phyloP scores from a whole-genome alignment of 176 grass and related monocot species.

The Lolium multiflorum region DNA sequence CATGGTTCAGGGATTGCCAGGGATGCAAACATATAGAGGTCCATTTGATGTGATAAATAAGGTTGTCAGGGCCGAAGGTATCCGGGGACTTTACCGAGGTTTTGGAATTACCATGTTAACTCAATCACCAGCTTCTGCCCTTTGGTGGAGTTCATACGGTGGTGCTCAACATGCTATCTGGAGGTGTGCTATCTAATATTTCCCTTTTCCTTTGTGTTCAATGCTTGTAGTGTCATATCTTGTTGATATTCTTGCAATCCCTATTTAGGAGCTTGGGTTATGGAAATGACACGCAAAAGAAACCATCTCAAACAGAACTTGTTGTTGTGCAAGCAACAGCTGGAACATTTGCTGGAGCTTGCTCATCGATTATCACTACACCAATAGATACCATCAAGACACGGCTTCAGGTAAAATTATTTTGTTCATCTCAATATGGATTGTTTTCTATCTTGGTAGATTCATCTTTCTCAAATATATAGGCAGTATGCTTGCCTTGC shows the following conservation, averaged over 20 bases:
- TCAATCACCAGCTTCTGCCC: constrained; percentile 92
- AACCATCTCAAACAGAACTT: constrained; percentile 79
- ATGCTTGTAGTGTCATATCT: background rate
- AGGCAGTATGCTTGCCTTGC: background rate
- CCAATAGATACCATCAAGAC: constrained; percentile 98
- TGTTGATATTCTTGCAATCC: constrained; percentile 38
- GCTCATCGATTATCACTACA: constrained; percentile 92
- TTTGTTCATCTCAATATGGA: constrained; percentile 28
- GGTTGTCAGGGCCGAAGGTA: constrained; percentile 74
- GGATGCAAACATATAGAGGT: constrained; percentile 73
- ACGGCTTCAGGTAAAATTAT: constrained; percentile 72
- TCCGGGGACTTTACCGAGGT: constrained; percentile 86
- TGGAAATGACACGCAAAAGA: constrained; percentile 61
- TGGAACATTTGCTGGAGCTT: constrained; percentile 93
- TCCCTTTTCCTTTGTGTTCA: constrained; percentile 11
- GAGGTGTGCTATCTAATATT: constrained; percentile 56
- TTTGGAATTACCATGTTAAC: constrained; percentile 91
- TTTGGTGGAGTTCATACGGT: constrained; percentile 97
- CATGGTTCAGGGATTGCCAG: constrained; percentile 95
- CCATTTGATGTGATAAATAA: constrained; percentile 79
- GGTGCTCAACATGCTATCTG: constrained; percentile 91
- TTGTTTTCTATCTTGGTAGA: constrained; percentile 12
- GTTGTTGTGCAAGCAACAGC: constrained; percentile 90
- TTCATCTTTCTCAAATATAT: background rate
- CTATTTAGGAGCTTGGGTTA: constrained; percentile 86